Conservation (phyloP, 2,329 filamentous ascomycete species). For the Ilyonectria sp. region DNA sequence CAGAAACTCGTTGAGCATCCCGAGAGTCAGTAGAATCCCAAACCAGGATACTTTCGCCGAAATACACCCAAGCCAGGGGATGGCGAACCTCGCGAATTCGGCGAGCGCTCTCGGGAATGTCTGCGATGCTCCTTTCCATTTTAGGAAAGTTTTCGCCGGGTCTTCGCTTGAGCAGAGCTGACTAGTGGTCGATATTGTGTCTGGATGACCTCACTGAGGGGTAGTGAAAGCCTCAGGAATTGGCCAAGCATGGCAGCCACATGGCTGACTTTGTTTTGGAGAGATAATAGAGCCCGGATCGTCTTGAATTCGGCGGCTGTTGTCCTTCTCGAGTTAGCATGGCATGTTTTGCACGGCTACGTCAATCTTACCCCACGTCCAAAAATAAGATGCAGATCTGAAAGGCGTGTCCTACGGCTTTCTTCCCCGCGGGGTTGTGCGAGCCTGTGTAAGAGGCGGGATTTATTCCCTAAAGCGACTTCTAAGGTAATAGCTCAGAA, state of each 20-base stretch:
- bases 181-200: background rate
- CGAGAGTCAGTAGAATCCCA: background rate
- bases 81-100: background rate
- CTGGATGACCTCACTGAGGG: conserved; percentile 4
- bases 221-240: background rate
- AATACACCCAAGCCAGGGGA: background rate
- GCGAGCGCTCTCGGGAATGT: background rate
- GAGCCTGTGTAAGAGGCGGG: background rate
- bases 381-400: background rate
- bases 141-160: conserved; percentile 9
- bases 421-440: conserved; percentile 14
- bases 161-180: background rate
- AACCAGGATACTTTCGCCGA: conserved; percentile 4
- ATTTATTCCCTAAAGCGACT: background rate
- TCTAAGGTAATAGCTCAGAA: background rate
- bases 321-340: conserved; percentile 2
- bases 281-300: background rate
- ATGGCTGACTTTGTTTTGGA: background rate
- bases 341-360: background rate
- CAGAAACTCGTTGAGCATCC: background rate
- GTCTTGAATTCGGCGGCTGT: conserved; percentile 1
- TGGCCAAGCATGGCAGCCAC: background rate
- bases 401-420: background rate
- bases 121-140: conserved; percentile 9
- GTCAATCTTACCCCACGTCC: background rate